These are phyloP conservation scores for Fusarium xyrophilum DNA, from an alignment of 2,329 filamentous ascomycete species.

Conservation along the genomic window DNA sequence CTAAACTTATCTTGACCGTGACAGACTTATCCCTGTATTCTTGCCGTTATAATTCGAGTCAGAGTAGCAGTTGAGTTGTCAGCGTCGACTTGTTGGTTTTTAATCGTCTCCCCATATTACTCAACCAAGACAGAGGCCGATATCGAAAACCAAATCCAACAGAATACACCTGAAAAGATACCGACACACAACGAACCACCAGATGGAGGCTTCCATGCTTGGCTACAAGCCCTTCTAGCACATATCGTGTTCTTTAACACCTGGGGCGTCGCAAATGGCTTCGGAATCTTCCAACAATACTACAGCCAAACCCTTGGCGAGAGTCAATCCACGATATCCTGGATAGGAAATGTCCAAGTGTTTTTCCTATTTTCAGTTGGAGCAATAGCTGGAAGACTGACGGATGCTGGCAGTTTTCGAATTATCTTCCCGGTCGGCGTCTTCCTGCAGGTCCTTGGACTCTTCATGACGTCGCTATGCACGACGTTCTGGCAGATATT, in stretches of 20 bases:
- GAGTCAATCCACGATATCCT: slow-evolving; percentile 50
- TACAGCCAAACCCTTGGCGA: slow-evolving; percentile 48
- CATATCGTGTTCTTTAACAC: slow-evolving; percentile 53
- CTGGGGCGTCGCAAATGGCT: slow-evolving; percentile 56
- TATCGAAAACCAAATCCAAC: not conserved
- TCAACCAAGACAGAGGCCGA: not conserved
- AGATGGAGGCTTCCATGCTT: slow-evolving; percentile 37
- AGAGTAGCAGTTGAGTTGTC: rapidly evolving
- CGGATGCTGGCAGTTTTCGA: slow-evolving; percentile 54
- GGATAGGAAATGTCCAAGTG: slow-evolving; percentile 55
- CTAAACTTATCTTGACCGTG: not conserved
- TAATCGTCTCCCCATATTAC: not conserved
- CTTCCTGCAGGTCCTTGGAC: slow-evolving; percentile 51
- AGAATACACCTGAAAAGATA: not conserved
- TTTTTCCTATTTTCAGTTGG: slow-evolving; percentile 53
- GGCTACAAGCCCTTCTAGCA: slow-evolving; percentile 45
- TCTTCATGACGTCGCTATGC: slow-evolving; percentile 53
- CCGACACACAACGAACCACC: slow-evolving; percentile 1
- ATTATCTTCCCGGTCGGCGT: slow-evolving; percentile 49
- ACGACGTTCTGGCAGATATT: slow-evolving; percentile 58
- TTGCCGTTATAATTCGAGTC: rapidly evolving
- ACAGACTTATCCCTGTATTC: not conserved
- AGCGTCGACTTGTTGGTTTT: rapidly evolving
- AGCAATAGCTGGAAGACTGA: slow-evolving; percentile 51
- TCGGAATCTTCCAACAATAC: slow-evolving; percentile 55